Evolutionary conservation across 2,329 filamentous ascomycete species (phyloP), one percentile per base, ranked within the genome.

Genomic region (Pseudogymnoascus destructans): DNA sequence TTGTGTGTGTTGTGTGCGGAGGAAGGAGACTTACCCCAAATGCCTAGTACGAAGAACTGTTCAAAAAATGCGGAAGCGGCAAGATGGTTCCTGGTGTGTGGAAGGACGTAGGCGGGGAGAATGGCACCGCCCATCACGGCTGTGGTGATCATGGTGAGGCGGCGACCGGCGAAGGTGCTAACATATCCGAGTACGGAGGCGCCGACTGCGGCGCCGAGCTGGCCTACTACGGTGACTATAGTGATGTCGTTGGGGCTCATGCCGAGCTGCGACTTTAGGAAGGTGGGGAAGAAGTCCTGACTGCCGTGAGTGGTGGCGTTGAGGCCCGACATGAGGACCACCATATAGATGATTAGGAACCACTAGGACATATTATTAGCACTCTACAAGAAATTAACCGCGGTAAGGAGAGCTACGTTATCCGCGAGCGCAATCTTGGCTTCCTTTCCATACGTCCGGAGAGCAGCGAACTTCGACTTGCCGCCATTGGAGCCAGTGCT

Each of bases 251-350:
- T 30, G 9, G 19, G 2, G 13, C 13, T 15, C 33, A 32, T 49
- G 40, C 32, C 75, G 71, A 64, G 77, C 67, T 81, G 77, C 64
- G 76, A 78, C 63, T 72, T 66, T 17, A 81, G 66, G 75, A 81
- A 75, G 32, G 78, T 80, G 1, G 79, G 79, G 63, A 80, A 81
- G 25, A 81, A 65, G 59, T 79, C 77, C 65, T 61, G 58, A 27
- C 19, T 42, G 56, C 56, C 56, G 4, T 58, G 56, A 5, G 56
- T 42, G 33, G 33, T 36, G 68, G 91, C 92, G 72, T 92, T 93
- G 76, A 93, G 90, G 3, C 88, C 87, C 1, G 87, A 84, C 87
- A 93, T 92, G 49, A 93, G 75, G n/a, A 93, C 73, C 4, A 93
- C 87, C 59, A 93, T 75, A 71, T 95, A 95, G 42, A 81, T 73